Conservation (phyloP, 495 filamentous ascomycete genomes). For the Neurospora sp. region DNA sequence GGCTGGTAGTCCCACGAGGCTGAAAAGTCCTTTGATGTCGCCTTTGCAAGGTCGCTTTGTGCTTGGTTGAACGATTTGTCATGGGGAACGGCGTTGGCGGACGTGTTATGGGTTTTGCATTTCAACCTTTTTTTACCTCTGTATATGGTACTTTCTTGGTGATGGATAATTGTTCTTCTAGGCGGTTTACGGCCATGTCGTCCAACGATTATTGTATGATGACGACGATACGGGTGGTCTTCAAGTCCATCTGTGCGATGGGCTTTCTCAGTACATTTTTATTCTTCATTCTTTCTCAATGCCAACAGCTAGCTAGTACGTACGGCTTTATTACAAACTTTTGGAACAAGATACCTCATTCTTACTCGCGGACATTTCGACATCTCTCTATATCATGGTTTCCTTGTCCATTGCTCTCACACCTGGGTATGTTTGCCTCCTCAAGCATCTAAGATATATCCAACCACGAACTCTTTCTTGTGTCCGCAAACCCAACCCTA, state of each 20-base stretch:
- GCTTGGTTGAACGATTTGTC: not conserved
- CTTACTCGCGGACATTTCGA: not conserved
- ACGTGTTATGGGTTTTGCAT: not conserved
- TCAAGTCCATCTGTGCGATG: not conserved
- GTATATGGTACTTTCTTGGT: not conserved
- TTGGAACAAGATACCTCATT: not conserved
- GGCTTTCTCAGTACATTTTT: not conserved
- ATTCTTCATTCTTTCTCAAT: not conserved
- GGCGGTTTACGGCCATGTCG: not conserved
- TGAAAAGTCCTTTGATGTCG: constrained; percentile 53
- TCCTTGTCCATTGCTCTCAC: not conserved
- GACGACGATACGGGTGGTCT: not conserved
- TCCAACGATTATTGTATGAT: not conserved
- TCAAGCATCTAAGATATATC: not conserved
- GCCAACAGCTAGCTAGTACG: not conserved
- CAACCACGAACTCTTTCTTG: not conserved
- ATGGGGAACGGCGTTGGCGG: not conserved
- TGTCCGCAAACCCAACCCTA: too few species aligned
- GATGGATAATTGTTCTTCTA: not conserved
- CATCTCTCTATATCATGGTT: not conserved
- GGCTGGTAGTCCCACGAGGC: constrained; percentile 51
- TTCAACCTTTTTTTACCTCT: not conserved
- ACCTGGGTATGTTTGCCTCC: not conserved
- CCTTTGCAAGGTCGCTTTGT: constrained; percentile 24
- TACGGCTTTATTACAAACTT: not conserved